These are phyloP conservation scores for Arabis hirsuta DNA, from an alignment of 345 rosid species.

Conservation along the genomic window DNA sequence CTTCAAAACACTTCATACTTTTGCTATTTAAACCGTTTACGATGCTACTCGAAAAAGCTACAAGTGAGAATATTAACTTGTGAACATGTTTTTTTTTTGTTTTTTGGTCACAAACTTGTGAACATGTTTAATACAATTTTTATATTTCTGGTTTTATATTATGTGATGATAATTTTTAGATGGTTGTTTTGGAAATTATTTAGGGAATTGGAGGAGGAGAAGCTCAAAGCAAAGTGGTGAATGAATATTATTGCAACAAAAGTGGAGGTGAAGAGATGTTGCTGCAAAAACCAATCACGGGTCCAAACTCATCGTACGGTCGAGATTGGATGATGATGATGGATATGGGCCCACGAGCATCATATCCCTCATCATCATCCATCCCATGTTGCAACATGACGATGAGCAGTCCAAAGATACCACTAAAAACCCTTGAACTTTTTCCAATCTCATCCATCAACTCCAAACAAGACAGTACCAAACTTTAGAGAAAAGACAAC, in stretches of 20 bases:
- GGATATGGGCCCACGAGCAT: conserved; percentile 47
- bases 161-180: background rate
- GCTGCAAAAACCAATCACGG: conserved; percentile 52
- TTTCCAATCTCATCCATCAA: conserved; percentile 79
- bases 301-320: conserved; percentile 46
- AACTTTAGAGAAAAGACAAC: conserved; percentile 43
- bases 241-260: conserved; percentile 48
- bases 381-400: conserved; percentile 39
- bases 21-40: background rate
- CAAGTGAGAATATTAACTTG: background rate
- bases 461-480: conserved; percentile 60
- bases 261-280: conserved; percentile 35
- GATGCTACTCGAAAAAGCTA: background rate
- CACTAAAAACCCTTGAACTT: conserved; percentile 84
- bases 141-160: background rate
- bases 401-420: conserved; percentile 51
- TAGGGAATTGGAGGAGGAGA: conserved; percentile 51
- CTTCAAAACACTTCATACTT: background rate
- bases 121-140: background rate
- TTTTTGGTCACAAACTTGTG: background rate
- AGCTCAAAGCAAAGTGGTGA: conserved; percentile 40
- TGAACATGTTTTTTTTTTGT: background rate
- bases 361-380: conserved; percentile 42
- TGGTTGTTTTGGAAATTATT: conserved; percentile 16
- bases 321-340: conserved; percentile 65